These are phyloP conservation scores for Malus sieversii DNA, from an alignment of 306 rosid species.

Conservation along the genomic window DNA sequence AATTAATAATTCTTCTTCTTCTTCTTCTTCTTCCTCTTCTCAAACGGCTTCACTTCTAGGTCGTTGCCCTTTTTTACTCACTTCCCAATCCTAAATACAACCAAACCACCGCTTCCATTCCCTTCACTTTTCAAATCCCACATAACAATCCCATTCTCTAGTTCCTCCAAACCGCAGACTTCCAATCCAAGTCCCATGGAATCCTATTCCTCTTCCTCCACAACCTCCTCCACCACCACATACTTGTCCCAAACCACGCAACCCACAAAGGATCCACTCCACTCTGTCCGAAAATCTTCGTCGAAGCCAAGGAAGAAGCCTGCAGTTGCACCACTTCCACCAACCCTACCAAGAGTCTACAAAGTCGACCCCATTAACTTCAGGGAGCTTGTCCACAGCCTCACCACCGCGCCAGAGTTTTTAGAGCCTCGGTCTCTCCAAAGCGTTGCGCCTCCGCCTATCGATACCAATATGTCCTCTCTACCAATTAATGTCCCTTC, in stretches of 20 bases:
- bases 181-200: background rate
- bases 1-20: background rate
- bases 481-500: no score
- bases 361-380: constrained; percentile 74
- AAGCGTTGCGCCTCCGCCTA: constrained; percentile 20
- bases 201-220: background rate
- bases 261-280: constrained; percentile 18
- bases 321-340: constrained; percentile 46
- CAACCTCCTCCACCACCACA: background rate
- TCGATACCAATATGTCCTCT: background rate
- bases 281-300: constrained; percentile 35
- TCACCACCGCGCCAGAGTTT: constrained; percentile 60
- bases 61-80: constrained; percentile 19
- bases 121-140: background rate
- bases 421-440: constrained; percentile 23
- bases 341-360: constrained; percentile 45
- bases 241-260: background rate
- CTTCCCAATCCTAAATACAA: background rate
- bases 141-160: background rate
- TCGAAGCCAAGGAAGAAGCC: constrained; percentile 61
- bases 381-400: constrained; percentile 60
- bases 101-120: background rate
- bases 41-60: constrained; percentile 13
- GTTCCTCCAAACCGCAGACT: background rate
- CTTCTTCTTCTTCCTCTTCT: background rate